These are phyloP conservation scores for Aureobasidium sp. DNA, from an alignment of 2,329 filamentous ascomycete genomes.

Conservation along the genomic window DNA sequence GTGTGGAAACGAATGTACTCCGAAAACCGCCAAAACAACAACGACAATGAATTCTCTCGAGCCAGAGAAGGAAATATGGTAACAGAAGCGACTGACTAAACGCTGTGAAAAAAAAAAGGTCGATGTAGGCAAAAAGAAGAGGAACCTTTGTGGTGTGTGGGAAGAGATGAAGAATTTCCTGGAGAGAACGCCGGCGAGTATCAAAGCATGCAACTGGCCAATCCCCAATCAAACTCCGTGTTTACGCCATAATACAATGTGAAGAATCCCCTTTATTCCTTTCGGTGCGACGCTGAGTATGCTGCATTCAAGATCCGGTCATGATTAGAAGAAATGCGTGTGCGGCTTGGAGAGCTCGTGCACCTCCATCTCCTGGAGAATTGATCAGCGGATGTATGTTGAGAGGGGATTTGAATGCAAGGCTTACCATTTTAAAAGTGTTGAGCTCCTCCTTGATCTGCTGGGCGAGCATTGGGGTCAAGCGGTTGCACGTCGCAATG, in stretches of 20 bases:
- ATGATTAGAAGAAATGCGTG: conserved; percentile 95
- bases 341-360: conserved; percentile 98
- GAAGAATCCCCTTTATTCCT: conserved; percentile 6
- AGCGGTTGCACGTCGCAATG: conserved; percentile 92
- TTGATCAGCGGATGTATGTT: conserved; percentile 34
- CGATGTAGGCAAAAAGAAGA: conserved; percentile 3
- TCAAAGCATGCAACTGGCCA: conserved; percentile 14
- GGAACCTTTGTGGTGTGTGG: neutral
- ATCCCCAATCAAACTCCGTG: conserved; percentile 8
- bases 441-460: conserved; percentile 99
- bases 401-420: neutral
- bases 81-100: conserved; percentile 16
- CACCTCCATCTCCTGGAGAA: conserved; percentile 92
- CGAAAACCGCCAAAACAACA: conserved; percentile 7
- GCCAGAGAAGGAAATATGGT: neutral
- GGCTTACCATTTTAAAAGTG: conserved; percentile 93
- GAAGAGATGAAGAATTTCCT: conserved; percentile 13
- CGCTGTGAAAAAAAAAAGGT: conserved; percentile 11
- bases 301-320: conserved; percentile 15
- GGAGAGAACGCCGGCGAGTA: conserved; percentile 9
- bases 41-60: conserved; percentile 7
- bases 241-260: conserved; percentile 17
- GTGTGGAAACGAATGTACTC: conserved; percentile 9
- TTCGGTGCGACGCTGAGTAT: conserved; percentile 15
- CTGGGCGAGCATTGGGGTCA: conserved; percentile 94